phyloP scores from a whole-genome alignment of 108 stramenopile species.

The Phaeodactylum tricornutum region DNA sequence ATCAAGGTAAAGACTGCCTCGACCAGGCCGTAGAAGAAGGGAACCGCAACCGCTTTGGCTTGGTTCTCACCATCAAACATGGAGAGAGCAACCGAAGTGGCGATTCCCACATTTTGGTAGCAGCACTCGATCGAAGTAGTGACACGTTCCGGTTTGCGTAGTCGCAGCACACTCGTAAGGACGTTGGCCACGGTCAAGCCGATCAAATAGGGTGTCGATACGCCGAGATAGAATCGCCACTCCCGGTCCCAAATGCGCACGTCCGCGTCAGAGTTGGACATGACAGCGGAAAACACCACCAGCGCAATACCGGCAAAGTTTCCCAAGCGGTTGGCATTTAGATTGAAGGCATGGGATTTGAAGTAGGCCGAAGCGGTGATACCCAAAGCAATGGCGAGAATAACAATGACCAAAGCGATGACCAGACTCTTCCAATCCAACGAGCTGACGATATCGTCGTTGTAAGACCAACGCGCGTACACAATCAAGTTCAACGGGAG shows the following conservation, averaged over 20 bases:
- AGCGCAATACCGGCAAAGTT: constrained; percentile 46
- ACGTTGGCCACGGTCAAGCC: constrained; percentile 54
- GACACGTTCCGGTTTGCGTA: constrained; percentile 62
- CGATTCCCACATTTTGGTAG: constrained; percentile 88
- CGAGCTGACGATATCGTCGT: constrained; percentile 32
- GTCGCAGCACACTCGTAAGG: constrained; percentile 21
- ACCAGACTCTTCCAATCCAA: constrained; percentile 69
- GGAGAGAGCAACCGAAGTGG: constrained; percentile 55
- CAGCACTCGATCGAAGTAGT: constrained; percentile 73
- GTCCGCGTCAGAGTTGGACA: constrained; percentile 48
- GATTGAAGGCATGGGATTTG: constrained; percentile 41
- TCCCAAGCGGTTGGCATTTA: constrained; percentile 45
- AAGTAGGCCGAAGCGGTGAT: constrained; percentile 38
- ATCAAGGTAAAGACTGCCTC: constrained; percentile 38
- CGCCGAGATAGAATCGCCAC: constrained; percentile 63
- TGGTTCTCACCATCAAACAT: constrained; percentile 64
- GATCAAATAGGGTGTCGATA: constrained; percentile 46
- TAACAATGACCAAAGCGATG: constrained; percentile 56
- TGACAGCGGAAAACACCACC: constrained; percentile 54
- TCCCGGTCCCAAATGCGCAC: constrained; percentile 56
- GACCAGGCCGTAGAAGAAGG: constrained; percentile 53
- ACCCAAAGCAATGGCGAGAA: constrained; percentile 60
- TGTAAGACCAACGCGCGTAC: constrained; percentile 63
- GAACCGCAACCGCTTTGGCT: constrained; percentile 56
- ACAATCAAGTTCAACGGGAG: constrained; percentile 74